Conservation (phyloP, 805 yeast genomes). For the Candida ficus region DNA sequence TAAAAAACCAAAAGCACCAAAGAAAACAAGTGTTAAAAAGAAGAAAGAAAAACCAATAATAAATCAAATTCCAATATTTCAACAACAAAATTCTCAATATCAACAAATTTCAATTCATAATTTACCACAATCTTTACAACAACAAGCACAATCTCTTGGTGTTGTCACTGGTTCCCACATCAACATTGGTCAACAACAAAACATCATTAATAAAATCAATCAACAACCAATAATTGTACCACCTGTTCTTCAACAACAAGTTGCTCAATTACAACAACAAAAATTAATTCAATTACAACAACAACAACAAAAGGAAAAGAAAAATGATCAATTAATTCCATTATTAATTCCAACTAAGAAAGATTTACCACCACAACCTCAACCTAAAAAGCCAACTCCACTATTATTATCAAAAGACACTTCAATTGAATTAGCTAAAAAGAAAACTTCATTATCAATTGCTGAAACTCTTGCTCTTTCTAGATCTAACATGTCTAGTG, state of each 20-base stretch:
- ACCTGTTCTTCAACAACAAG: constrained; percentile 16
- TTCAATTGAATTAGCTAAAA: constrained; percentile 24
- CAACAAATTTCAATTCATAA: constrained; percentile 10
- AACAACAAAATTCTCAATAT: constrained; percentile 17
- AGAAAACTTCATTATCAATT: constrained; percentile 38
- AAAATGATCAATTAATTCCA: background rate
- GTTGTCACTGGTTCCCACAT: constrained; percentile 3
- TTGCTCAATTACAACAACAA: constrained; percentile 22
- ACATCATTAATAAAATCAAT: background rate
- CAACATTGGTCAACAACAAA: constrained; percentile 1
- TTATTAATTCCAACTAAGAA: too few species aligned
- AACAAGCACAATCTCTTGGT: constrained; percentile 9
- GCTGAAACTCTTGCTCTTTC: constrained; percentile 58
- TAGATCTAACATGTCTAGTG: constrained; percentile 39
- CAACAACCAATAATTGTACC: constrained; percentile 11
- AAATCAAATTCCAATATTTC: constrained; percentile 21
- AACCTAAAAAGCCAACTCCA: constrained; percentile 20
- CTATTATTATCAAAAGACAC: constrained; percentile 23
- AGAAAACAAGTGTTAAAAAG: constrained; percentile 22
- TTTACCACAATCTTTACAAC: constrained; percentile 17
- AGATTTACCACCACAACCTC: constrained; percentile 12
- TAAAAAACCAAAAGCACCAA: constrained; percentile 24
- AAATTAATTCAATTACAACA: constrained; percentile 15
- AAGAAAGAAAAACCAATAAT: constrained; percentile 20
- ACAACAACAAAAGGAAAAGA: background rate